A percentile compares a stretch with the other conserved stretches of the same genome.
Conservation (phyloP, 1,284 basidiomycete species). For the Abortiporus biennis region DNA sequence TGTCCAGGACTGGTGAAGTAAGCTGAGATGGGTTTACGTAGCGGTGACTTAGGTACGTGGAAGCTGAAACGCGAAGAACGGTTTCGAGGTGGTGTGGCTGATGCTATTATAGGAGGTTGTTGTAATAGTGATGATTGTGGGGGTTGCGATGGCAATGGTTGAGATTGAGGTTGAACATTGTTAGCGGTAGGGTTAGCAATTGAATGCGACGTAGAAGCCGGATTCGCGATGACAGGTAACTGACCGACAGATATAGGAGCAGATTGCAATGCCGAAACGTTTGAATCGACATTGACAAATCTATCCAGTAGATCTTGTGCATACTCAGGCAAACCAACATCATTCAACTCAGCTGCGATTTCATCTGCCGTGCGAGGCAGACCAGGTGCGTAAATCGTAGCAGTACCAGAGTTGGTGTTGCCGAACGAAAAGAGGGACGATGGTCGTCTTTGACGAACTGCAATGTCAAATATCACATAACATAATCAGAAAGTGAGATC, state of each 20-base stretch:
- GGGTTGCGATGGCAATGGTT: background rate
- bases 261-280: constrained; percentile 11
- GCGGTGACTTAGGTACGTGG: background rate
- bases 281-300: constrained; percentile 14
- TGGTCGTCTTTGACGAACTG: no score
- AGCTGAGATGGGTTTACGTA: background rate
- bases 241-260: background rate
- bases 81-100: background rate
- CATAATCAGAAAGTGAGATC: no score
- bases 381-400: constrained; percentile 13
- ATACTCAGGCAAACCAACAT: constrained; percentile 18
- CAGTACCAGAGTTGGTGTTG: constrained; percentile 8
- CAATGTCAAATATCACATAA: no score
- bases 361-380: constrained; percentile 14
- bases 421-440: background rate
- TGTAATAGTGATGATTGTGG: background rate
- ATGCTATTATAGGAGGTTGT: no score
- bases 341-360: constrained; percentile 14
- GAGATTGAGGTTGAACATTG: background rate
- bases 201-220: background rate
- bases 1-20: background rate
- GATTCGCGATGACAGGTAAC: background rate
- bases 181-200: background rate
- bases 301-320: constrained; percentile 19
- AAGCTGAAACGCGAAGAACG: background rate